A percentile compares a stretch with the other conserved stretches of the same genome.
Conservation (phyloP, 257 asterid species). For the Rauvolfia tetraphylla region DNA sequence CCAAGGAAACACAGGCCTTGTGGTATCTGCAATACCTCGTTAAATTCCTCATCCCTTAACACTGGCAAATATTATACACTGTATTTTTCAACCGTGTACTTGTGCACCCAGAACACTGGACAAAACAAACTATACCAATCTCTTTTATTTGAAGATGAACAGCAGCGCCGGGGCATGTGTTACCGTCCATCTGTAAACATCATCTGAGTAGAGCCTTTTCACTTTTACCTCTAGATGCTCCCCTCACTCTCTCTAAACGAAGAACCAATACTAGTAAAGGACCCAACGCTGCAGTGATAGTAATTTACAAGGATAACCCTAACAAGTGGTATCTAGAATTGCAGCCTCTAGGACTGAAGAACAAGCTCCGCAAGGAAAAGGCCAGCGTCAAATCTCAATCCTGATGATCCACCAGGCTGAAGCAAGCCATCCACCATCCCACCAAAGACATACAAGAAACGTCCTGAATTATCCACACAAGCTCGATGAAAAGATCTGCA, state of each 20-base stretch:
- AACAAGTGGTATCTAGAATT: slow-evolving; percentile 27
- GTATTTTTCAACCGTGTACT: no score
- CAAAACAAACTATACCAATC: no score
- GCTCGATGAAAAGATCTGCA: slow-evolving; percentile 85
- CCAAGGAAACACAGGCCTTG: neutral
- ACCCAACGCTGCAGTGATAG: neutral
- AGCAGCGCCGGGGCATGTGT: no score
- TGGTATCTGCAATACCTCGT: neutral
- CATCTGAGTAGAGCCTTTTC: neutral
- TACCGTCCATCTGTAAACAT: neutral
- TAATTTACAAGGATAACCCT: neutral
- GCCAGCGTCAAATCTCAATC: slow-evolving; percentile 71
- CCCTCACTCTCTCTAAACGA: neutral
- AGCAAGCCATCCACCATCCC: slow-evolving; percentile 84
- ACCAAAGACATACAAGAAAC: slow-evolving; percentile 67
- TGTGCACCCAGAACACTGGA: neutral
- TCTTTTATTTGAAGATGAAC: no score
- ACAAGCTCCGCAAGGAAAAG: slow-evolving; percentile 64
- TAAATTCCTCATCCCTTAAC: neutral
- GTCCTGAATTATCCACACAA: slow-evolving; percentile 72
- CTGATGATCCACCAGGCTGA: slow-evolving; percentile 56
- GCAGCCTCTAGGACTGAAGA: slow-evolving; percentile 24
- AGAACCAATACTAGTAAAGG: neutral
- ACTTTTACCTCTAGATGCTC: accelerated
- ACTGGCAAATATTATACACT: no score